Conservation (phyloP, 208 protist species). For the Trypanosoma platydactyli region DNA sequence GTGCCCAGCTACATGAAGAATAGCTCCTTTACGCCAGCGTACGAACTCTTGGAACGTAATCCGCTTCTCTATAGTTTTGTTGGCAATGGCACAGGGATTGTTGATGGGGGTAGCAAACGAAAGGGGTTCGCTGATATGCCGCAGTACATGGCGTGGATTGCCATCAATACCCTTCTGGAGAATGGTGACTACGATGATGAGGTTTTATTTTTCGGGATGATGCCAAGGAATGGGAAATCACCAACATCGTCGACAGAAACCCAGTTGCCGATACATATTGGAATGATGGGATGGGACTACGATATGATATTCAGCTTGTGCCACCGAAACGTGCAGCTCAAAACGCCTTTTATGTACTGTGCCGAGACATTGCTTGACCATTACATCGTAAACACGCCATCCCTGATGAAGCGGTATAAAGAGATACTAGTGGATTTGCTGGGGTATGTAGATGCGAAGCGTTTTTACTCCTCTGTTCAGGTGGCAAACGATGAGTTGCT, state of each 20-base stretch:
- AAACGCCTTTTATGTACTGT: slow-evolving; percentile 29
- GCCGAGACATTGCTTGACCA: slow-evolving; percentile 34
- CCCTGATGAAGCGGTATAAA: slow-evolving; percentile 8
- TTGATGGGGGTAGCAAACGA: background rate
- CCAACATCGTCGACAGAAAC: too few relatives aligned
- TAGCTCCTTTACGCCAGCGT: slow-evolving; percentile 13
- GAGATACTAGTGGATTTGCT: slow-evolving; percentile 21
- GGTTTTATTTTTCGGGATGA: slow-evolving; percentile 28
- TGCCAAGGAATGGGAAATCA: background rate
- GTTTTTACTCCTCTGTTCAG: slow-evolving; percentile 22
- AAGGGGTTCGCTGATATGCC: slow-evolving; percentile 26
- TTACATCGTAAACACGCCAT: slow-evolving; percentile 1
- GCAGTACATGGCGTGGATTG: slow-evolving; percentile 35
- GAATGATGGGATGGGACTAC: slow-evolving; percentile 37
- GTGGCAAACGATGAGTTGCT: slow-evolving; percentile 18
- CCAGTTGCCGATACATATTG: slow-evolving; percentile 8
- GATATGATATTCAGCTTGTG: slow-evolving; percentile 32
- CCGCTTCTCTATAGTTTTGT: slow-evolving; percentile 5
- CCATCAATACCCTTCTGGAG: slow-evolving; percentile 30
- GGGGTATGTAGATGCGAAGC: slow-evolving; percentile 3
- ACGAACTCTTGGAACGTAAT: slow-evolving; percentile 17
- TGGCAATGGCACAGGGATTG: background rate
- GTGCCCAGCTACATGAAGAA: slow-evolving; percentile 29
- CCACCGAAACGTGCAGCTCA: slow-evolving; percentile 27
- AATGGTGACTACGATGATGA: slow-evolving; percentile 47